Conservation (phyloP, 2,329 filamentous ascomycete genomes). For the Drechslera avenae region DNA sequence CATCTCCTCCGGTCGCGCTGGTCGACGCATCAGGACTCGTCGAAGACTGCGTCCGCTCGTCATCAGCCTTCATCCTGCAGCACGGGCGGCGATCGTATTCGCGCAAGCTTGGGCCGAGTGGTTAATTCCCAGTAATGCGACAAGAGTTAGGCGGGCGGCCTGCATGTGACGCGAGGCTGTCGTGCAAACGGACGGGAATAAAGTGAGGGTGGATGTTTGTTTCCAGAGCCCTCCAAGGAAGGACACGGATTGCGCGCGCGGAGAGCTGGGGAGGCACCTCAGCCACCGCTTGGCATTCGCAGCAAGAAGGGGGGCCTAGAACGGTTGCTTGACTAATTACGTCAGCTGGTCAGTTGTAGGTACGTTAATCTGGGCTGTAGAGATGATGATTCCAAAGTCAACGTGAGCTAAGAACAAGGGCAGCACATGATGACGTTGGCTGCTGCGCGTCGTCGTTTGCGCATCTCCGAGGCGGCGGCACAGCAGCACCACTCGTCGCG, state of each 20-base stretch:
- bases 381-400: neutral
- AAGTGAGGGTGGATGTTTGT: constrained; percentile 24
- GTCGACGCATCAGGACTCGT: constrained; percentile 27
- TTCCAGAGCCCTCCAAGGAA: constrained; percentile 25
- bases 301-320: constrained; percentile 4
- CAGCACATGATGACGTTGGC: no score
- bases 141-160: constrained; percentile 2
- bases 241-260: constrained; percentile 12
- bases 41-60: constrained; percentile 21
- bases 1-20: constrained; percentile 20
- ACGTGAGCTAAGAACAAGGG: neutral
- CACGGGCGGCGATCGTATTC: neutral
- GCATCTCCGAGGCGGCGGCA: neutral
- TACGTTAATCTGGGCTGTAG: neutral
- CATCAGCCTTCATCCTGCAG: constrained; percentile 11
- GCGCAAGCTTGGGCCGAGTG: constrained; percentile 2
- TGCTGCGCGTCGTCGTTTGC: neutral
- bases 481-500: neutral
- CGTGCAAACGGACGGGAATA: constrained; percentile 36
- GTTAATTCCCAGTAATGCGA: constrained; percentile 5
- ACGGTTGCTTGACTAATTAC: neutral
- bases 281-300: constrained; percentile 32
- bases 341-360: neutral
- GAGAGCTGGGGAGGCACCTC: constrained; percentile 17
- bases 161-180: constrained; percentile 27